Evolutionary conservation across 225 moss, liverwort and hornwort species (phyloP).

Genomic region (Pseudisothecium myosuroides): DNA sequence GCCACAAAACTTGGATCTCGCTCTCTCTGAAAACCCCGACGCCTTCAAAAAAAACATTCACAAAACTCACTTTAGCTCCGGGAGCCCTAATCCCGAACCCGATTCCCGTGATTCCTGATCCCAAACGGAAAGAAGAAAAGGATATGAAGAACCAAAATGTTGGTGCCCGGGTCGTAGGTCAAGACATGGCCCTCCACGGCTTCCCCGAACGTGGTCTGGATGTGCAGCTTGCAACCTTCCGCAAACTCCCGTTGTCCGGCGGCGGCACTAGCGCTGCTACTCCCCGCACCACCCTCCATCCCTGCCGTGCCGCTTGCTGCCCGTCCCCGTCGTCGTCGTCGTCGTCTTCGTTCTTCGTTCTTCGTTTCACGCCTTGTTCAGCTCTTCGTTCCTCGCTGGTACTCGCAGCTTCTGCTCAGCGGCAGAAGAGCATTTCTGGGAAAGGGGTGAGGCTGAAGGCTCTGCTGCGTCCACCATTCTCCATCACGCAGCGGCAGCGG

Average conservation of each 20-base stretch:
- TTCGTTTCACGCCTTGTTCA: neutral
- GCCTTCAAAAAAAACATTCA: neutral
- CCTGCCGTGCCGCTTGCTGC: neutral
- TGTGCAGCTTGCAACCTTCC: slow-evolving; percentile 79
- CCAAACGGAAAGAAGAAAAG: slow-evolving; percentile 2
- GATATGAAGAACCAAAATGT: slow-evolving; percentile 98
- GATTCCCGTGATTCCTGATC: neutral
- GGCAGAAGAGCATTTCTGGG: neutral
- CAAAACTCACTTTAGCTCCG: neutral
- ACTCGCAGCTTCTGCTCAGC: neutral
- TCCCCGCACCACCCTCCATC: slow-evolving; percentile 31
- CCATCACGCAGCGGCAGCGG: neutral
- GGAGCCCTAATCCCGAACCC: neutral
- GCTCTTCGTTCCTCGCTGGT: neutral
- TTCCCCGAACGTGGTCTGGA: slow-evolving; percentile 92
- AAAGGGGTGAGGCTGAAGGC: neutral
- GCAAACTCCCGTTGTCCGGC: slow-evolving; percentile 47
- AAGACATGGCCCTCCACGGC: slow-evolving; percentile 87
- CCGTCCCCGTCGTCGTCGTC: neutral
- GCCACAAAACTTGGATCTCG: neutral
- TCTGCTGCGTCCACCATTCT: neutral
- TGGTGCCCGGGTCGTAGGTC: slow-evolving; percentile 65
- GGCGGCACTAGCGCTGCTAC: slow-evolving; percentile 19
- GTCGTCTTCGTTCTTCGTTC: neutral
- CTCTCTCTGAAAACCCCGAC: neutral